Evolutionary conservation across 2,329 filamentous ascomycete species (phyloP), one percentile per base, ranked within the genome.

Genomic region (Fusarium sp.): DNA sequence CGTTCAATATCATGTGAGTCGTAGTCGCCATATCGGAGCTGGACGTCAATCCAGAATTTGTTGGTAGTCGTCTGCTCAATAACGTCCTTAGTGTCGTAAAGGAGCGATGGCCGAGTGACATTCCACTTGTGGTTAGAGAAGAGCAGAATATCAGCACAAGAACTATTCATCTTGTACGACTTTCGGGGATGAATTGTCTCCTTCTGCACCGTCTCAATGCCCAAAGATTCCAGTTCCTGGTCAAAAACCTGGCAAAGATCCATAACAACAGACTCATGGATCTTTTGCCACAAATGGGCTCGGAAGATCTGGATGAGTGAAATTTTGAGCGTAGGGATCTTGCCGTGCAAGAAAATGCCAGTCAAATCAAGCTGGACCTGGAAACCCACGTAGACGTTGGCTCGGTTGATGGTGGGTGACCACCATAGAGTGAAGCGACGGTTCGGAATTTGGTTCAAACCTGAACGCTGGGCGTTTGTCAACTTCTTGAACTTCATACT

Each of bases 121-220:
- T 97, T 98, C 96, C 96, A 99, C 79, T 98, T 99, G 83, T 98
- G 96, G 68, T 92, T 97, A 36, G 96, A 95, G 76, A 99, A 99
- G 11, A 99, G 87, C 54, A 98, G 85, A 67, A 99, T 97, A 79
- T 99, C 96, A 6, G 96, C 96, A 75, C 96, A 98, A 58, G 95
- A 98, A 75, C 94, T 97, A 85, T 99, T 99, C 96, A 99, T 99
- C 88, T 99, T 99, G 88, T 99, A 99, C 6, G 94, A 97, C 82
- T 99, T 99, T 88, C 96, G 88, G 51, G 96, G 96, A 83, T 99
- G 96, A 61, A 99, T 99, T 0, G 96, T 98, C 82, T 99, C 96
- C 80, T 99, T 99, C 77, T 99, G 96, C 6, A 98, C 96, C 4
- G 94, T 96, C 80, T 99, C 96, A 59, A 99, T 97, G 35, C 94